These are phyloP conservation scores for Penicillium sp. DNA, from an alignment of 2,329 filamentous ascomycete genomes.

Conservation along the genomic window DNA sequence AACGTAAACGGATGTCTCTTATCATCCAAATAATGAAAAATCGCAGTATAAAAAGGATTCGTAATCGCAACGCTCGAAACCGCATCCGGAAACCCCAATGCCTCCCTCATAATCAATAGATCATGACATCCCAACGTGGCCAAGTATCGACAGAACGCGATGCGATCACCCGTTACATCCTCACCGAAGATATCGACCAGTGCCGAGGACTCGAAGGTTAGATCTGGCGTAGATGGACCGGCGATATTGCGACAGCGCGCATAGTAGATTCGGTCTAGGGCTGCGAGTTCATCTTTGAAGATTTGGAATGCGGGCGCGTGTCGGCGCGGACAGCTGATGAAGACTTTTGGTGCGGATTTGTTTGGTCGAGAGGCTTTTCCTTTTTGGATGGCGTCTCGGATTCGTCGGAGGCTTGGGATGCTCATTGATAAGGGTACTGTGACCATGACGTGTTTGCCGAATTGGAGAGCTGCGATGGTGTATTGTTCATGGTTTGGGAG, in stretches of 20 bases:
- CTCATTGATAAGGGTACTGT: constrained; percentile 61
- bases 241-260: constrained; percentile 55
- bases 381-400: constrained; percentile 47
- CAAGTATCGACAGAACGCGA: constrained; percentile 46
- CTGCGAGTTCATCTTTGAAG: constrained; percentile 54
- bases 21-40: constrained; percentile 34
- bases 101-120: constrained; percentile 56
- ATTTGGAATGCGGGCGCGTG: constrained; percentile 59
- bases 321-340: constrained; percentile 64
- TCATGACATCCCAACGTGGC: constrained; percentile 57
- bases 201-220: constrained; percentile 10
- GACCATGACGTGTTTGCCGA: constrained; percentile 59
- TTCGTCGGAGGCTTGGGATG: constrained; percentile 46
- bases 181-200: constrained; percentile 32
- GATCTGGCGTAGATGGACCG: constrained; percentile 42
- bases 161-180: constrained; percentile 30
- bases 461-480: constrained; percentile 53
- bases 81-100: constrained; percentile 51
- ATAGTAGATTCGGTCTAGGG: constrained; percentile 56
- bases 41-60: constrained; percentile 43
- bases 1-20: constrained; percentile 48
- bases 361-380: constrained; percentile 35
- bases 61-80: constrained; percentile 49
- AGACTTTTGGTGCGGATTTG: constrained; percentile 45
- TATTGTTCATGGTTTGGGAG: constrained; percentile 57